Conservation (phyloP, 495 filamentous ascomycete species). For the Niebla homalea region DNA sequence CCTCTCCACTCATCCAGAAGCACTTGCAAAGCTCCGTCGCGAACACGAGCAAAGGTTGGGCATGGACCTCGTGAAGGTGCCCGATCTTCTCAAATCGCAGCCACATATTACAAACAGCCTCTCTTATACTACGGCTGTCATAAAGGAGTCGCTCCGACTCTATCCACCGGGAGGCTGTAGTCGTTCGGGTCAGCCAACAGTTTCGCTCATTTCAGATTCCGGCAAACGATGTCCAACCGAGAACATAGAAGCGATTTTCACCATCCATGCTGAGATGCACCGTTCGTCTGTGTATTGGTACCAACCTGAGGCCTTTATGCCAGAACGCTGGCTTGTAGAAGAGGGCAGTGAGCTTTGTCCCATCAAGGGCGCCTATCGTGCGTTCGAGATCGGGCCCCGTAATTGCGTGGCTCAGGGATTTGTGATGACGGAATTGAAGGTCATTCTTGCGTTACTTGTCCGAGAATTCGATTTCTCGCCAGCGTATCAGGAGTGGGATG, state of each 20-base stretch:
- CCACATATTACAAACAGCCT: constrained; percentile 10
- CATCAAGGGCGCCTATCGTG: constrained; percentile 32
- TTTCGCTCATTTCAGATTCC: not conserved
- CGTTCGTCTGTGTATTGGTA: constrained; percentile 5
- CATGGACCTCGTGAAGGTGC: not conserved
- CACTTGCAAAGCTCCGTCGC: constrained; percentile 1
- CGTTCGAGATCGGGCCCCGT: constrained; percentile 39
- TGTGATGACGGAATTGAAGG: constrained; percentile 32
- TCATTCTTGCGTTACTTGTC: constrained; percentile 31
- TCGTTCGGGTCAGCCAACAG: constrained; percentile 4
- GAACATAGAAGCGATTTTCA: constrained; percentile 1
- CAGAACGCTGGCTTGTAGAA: constrained; percentile 15
- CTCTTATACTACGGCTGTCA: constrained; percentile 9
- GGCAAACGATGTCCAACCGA: constrained; percentile 9
- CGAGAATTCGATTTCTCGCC: constrained; percentile 33
- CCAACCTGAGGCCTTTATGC: constrained; percentile 15
- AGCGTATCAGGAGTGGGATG: constrained; percentile 28
- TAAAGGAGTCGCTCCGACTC: constrained; percentile 13
- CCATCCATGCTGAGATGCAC: constrained; percentile 5
- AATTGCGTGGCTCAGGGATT: constrained; percentile 42
- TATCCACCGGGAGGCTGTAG: constrained; percentile 8
- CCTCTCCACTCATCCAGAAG: constrained; percentile 9
- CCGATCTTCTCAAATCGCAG: constrained; percentile 6
- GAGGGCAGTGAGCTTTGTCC: constrained; percentile 11
- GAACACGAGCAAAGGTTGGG: constrained; percentile 13